A percentile compares a stretch with the other conserved stretches of the same genome.
phyloP scores from a whole-genome alignment of 768 basidiomycete species.

The Goffeauzyma gilvescens region DNA sequence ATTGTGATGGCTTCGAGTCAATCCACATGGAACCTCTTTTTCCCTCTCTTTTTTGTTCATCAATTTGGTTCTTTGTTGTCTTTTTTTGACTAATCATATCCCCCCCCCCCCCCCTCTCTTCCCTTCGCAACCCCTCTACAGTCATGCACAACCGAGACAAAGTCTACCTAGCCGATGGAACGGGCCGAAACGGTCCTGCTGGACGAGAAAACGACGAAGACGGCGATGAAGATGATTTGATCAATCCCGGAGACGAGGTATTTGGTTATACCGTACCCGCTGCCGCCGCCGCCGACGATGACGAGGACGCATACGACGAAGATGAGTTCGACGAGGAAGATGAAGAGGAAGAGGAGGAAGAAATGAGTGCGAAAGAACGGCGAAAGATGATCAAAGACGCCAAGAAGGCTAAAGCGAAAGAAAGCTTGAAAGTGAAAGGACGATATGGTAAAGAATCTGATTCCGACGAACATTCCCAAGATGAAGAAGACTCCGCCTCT shows the following conservation, averaged over 20 bases:
- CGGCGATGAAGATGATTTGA: slow-evolving; percentile 30
- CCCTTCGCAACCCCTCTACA: too few relatives aligned
- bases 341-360: slow-evolving; percentile 12
- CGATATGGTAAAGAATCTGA: slow-evolving; percentile 27
- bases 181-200: too few relatives aligned
- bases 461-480: slow-evolving; percentile 22
- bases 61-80: neutral
- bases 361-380: slow-evolving; percentile 14
- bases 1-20: too few relatives aligned
- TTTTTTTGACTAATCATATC: neutral
- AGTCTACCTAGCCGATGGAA: slow-evolving; percentile 58
- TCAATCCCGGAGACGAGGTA: slow-evolving; percentile 58
- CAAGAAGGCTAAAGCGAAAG: slow-evolving; percentile 16
- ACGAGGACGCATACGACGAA: slow-evolving; percentile 30
- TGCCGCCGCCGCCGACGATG: slow-evolving; percentile 29
- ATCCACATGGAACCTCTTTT: too few relatives aligned
- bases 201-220: too few relatives aligned
- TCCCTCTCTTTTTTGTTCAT: neutral
- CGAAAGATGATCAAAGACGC: too few relatives aligned
- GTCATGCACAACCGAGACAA: slow-evolving; percentile 42
- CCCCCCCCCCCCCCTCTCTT: too few relatives aligned
- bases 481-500: slow-evolving; percentile 22
- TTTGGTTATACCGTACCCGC: slow-evolving; percentile 39
- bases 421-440: slow-evolving; percentile 21
- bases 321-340: slow-evolving; percentile 38